Conservation (phyloP, 495 filamentous ascomycete species). For the Pseudomonodictys pantanalensis region DNA sequence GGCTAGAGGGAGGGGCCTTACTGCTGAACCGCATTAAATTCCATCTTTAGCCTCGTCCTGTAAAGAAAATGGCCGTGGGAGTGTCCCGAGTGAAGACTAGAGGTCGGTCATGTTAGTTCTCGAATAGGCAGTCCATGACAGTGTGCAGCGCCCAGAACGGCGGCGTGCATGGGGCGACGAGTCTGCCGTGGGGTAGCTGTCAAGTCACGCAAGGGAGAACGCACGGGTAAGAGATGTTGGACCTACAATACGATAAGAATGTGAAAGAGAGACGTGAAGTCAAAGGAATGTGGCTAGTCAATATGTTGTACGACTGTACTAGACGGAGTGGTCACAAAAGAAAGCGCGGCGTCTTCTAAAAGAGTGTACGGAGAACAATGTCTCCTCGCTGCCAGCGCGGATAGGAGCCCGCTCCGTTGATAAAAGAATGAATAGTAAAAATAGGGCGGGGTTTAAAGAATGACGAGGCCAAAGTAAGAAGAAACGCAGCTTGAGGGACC, state of each 20-base stretch:
- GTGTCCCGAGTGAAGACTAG: constrained; percentile 26
- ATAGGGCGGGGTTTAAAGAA: constrained; percentile 33
- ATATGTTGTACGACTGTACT: constrained; percentile 25
- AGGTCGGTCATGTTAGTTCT: constrained; percentile 23
- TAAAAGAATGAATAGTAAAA: constrained; percentile 29
- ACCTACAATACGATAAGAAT: constrained; percentile 24
- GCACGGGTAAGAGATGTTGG: background rate
- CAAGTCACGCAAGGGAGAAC: constrained; percentile 20
- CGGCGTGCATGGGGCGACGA: constrained; percentile 17
- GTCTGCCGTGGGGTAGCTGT: constrained; percentile 3
- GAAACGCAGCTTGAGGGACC: constrained; percentile 28
- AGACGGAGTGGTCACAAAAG: constrained; percentile 24
- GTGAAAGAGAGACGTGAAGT: constrained; percentile 10
- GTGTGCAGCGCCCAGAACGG: constrained; percentile 6
- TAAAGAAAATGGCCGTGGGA: constrained; percentile 16
- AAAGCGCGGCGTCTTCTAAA: constrained; percentile 22
- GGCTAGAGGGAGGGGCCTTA: constrained; percentile 25
- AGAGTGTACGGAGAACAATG: constrained; percentile 33
- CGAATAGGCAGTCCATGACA: constrained; percentile 16
- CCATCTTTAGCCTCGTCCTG: constrained; percentile 33
- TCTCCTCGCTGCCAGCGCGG: constrained; percentile 34
- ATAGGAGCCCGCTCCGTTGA: constrained; percentile 34
- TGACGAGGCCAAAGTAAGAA: constrained; percentile 38
- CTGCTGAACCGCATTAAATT: constrained; percentile 41
- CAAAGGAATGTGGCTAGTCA: constrained; percentile 36